Evolutionary conservation across 2,329 filamentous ascomycete genomes (phyloP), one percentile per base, ranked within the genome.

Genomic region (Ophiocordyceps camponoti-leonardi): DNA sequence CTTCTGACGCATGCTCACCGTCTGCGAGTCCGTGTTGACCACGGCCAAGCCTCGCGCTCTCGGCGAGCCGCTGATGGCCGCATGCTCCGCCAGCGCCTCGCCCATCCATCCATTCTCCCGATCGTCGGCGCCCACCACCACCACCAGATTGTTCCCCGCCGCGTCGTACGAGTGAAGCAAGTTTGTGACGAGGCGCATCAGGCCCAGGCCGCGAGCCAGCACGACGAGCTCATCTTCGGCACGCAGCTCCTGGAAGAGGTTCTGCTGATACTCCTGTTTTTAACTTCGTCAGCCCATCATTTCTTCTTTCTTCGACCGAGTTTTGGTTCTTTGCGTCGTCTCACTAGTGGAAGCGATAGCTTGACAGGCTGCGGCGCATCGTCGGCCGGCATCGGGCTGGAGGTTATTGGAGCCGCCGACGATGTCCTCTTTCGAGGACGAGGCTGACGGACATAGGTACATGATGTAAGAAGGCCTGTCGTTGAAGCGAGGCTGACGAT

Each of bases 101-200:
- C 92, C 92, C 49, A 98, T 87, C 88, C 90, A 96, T 46, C 82
- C 81, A 75, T 95, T 95, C 59, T 98, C 92, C 48, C 85, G 79
- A 31, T 95, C 87, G 49, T 92, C 84, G 33, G 92, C 88, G 11
- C 87, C 88, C 40, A 96, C 79, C 19, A 98, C 67, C 41, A 98
- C 70, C 43, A 98, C 81, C 46, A 98, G 69, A 58, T 94, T 96
- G 64, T 92, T 93, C 14, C 92, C 92, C 4, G 86, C 86, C 1
- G 87, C 88, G 72, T 98, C 92, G 65, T 95, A 95, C 19, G 88
- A 88, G 64, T 98, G 92, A 26, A 98, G 77, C 37, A 98, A 75
- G 60, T 96, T 98, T n/a, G 86, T 93, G 57, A 95, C 76, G 47
- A 98, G 77, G 53, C 87, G 86, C 61, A 95, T 77, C 42, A 96